Conservation (phyloP, 805 yeast species). For the Suhomyces sp. region DNA sequence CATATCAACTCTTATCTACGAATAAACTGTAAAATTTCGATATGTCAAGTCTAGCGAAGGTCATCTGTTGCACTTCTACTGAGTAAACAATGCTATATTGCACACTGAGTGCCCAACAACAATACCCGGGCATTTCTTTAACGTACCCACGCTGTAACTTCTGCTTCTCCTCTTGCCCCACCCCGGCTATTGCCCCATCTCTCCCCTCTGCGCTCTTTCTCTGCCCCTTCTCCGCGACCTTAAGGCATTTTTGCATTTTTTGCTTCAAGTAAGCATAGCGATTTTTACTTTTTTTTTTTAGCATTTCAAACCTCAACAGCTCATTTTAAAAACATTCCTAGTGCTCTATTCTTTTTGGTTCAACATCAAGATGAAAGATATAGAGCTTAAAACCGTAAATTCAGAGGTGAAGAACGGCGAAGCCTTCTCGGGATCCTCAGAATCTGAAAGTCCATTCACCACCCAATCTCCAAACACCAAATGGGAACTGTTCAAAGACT, state of each 20-base stretch:
- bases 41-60: not conserved
- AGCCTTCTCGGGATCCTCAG: conserved; percentile 9
- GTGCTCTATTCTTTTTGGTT: not conserved
- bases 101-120: no score
- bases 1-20: not conserved
- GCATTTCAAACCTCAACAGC: not conserved
- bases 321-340: not conserved
- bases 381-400: conserved; percentile 15
- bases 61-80: not conserved
- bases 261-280: not conserved
- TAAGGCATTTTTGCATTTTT: not conserved
- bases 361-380: conserved; percentile 8
- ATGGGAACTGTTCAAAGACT: conserved; percentile 29
- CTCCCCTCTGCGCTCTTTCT: not conserved
- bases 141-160: no score
- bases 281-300: no score
- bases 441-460: conserved; percentile 13
- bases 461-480: conserved; percentile 7
- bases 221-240: not conserved
- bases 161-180: not conserved
- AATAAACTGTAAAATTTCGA: not conserved
- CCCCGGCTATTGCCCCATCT: not conserved
- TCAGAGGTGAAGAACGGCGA: conserved; percentile 15
- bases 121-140: no score
- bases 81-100: no score